These are phyloP conservation scores for Wolfiporia cocos DNA, from an alignment of 1,284 basidiomycete genomes.

Conservation along the genomic window DNA sequence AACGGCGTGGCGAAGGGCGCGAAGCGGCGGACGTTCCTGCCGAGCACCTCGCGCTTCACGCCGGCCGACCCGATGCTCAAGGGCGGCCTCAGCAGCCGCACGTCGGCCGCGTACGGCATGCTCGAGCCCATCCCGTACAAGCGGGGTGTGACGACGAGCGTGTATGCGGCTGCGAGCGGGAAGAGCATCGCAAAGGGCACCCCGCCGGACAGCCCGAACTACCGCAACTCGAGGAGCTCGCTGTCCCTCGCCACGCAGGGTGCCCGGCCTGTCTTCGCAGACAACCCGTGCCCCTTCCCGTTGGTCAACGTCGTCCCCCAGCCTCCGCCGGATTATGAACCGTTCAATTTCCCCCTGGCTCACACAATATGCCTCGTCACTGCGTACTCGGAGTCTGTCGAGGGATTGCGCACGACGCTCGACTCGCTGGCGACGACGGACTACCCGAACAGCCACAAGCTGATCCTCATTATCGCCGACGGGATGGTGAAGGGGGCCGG, in stretches of 20 bases:
- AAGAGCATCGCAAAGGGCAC: slow-evolving; percentile 41
- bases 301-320: slow-evolving; percentile 88
- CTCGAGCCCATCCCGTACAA: slow-evolving; percentile 60
- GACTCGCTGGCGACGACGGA: slow-evolving; percentile 98
- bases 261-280: slow-evolving; percentile 44
- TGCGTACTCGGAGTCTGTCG: slow-evolving; percentile 96
- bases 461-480: slow-evolving; percentile 94
- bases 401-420: slow-evolving; percentile 94
- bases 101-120: slow-evolving; percentile 72
- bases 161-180: slow-evolving; percentile 46
- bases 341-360: slow-evolving; percentile 93
- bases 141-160: slow-evolving; percentile 40
- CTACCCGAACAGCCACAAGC: slow-evolving; percentile 97
- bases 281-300: slow-evolving; percentile 88
- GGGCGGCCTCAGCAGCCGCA: slow-evolving; percentile 49
- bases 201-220: slow-evolving; percentile 73
- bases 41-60: slow-evolving; percentile 84
- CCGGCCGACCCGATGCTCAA: slow-evolving; percentile 68
- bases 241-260: slow-evolving; percentile 55
- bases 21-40: slow-evolving; percentile 67
- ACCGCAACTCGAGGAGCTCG: slow-evolving; percentile 77
- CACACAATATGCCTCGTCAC: slow-evolving; percentile 97
- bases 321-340: slow-evolving; percentile 87
- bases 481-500: slow-evolving; percentile 98
- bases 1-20: slow-evolving; percentile 55